Base-by-base conservation (phyloP, 2,329 filamentous ascomycete species). In the Lasiodiplodia hormozganensis region DNA sequence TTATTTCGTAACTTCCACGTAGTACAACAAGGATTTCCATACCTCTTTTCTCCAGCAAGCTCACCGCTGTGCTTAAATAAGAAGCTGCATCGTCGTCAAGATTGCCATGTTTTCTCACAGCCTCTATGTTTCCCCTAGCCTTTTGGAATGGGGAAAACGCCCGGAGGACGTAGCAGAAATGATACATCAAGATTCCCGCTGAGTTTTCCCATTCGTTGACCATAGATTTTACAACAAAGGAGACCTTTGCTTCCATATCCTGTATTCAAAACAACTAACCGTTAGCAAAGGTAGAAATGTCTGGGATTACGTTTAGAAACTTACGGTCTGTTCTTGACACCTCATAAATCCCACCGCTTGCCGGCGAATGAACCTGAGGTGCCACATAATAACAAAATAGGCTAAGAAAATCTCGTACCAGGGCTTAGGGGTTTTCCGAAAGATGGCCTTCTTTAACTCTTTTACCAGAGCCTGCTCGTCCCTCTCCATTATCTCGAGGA, bases 361-460 rank as follows among this genome's bases (percentile, higher is more conserved):
- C 8, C 71, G 70, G 58, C 76, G 73, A n/a, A 80, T 77, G 69
- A 78, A 80, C 31, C 77, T 76, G 12, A 80, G 74, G 56, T 79
- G 79, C 73, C 73, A 78, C 54, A 78, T 73, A 14, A 79, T 71
- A 16, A 80, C 73, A 67, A 77, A 79, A 16, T 78, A 75, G 6
- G 76, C 73, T 49, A 80, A 54, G 62, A 77, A 78, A 14, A 80
- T 68, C 58, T 79, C 77, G 52, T 79, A 79, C 77, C 77, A 80
- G 3, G 77, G 77, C 54, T 79, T 79, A 69, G 77, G 76, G 36
- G 72, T 74, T 3, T 74, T 71, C 36, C 74, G 74, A 71, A 78
- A 78, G 23, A 79, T 76, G n/a, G 71, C 68, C 12, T 71, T 67
- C 8, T 71, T 70, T 11, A 79, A 69, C 58, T 75, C 71, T 65